Evolutionary conservation across 139 green algal species (phyloP), one percentile per base, ranked within the genome.

Genomic region (Chlamydomonas applanata): DNA sequence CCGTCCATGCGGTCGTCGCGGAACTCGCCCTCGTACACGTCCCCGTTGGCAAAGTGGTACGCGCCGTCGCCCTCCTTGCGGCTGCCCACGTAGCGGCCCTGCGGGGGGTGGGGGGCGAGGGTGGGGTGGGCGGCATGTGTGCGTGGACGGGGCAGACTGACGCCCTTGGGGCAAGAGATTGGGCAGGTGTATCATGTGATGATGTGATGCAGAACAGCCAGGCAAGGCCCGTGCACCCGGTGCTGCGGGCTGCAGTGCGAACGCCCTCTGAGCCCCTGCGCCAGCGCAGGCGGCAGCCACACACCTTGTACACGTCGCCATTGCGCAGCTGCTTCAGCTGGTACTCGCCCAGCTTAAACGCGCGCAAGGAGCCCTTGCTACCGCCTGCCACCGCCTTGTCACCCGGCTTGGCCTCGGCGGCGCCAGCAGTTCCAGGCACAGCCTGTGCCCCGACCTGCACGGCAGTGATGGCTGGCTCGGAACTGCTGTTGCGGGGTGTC

Each of bases 21-120:
- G 72, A 93, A 93, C 65, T 89, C 80, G 1, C 88, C 88, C 74
- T 91, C 88, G 65, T 88, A 93, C 64, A 90, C 82, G 69, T 93
- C 88, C 0, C 46, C 81, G 65, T 89, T 91, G 30, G 82, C 76
- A 75, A 93, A 93, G 49, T 69, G 72, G 79, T 93, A 93, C 40
- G 81, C 76, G 35, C 88, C 88, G 56, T 93, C 79, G 30, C 88
- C 86, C 22, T 85, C 82, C 79, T 93, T 93, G 64, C 87, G 81
- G 29, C 60, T 64, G 29, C 73, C 45, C n/a, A 73, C 33, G 71
- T 90, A 90, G 17, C 65, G 77, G 7, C 85, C 87, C 82, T 89
- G 73, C 11, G 7, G 40, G 40, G 40, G 7, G 40, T 49, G 46
- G 34, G 16, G 45, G 30, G 30, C 46, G 2, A 17, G 11, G 34